Evolutionary conservation across 495 filamentous ascomycete species (phyloP), one percentile per base, ranked within the genome.

Genomic region (Penicillium alfredii): DNA sequence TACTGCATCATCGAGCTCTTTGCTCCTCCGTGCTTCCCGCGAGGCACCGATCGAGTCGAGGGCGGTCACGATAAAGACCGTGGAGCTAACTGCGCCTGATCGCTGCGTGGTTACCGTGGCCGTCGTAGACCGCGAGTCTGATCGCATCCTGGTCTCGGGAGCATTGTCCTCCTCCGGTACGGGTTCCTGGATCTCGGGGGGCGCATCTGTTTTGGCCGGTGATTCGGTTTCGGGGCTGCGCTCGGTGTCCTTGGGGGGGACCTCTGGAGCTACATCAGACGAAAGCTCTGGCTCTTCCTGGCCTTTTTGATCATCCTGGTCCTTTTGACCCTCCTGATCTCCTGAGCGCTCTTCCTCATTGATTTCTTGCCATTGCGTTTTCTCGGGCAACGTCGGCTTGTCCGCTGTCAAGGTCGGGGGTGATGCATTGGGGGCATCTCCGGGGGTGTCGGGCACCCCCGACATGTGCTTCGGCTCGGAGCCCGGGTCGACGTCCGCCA

Each of bases 51-150:
- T 95, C 48, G 78, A 76, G 67, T 97, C 92, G 33, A 99, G 64
- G 17, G 93, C 88, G 38, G 84, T 86, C 34, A 94, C 81, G 41
- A 96, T 86, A 57, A 97, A 97, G 35, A 94, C 86, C 38, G 94
- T 81, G 32, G 92, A 96, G 71, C 85, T 92, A 61, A 95, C 82
- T 35, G 81, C 73, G 18, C 62, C 66, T 21, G 75, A 66, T 42
- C 73, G 60, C 17, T 60, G 63, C 0, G 74, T 75, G 23, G 63
- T 69, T 29, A 69, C 70, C 1, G 73, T 74, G 17, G 68, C 64
- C 3, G 67, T 69, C 9, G 77, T 76, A 14, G 78, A 79, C 32
- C 73, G 57, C 19, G 78, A 80, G 46, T 81, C 76, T 6, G 77
- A 78, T 41, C 72, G 65, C 45, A 64, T 33, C 38, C 71, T 55